Evolutionary conservation across 2,329 filamentous ascomycete species (phyloP), one percentile per base, ranked within the genome.

Genomic region (Cryoendolithus antarcticus): DNA sequence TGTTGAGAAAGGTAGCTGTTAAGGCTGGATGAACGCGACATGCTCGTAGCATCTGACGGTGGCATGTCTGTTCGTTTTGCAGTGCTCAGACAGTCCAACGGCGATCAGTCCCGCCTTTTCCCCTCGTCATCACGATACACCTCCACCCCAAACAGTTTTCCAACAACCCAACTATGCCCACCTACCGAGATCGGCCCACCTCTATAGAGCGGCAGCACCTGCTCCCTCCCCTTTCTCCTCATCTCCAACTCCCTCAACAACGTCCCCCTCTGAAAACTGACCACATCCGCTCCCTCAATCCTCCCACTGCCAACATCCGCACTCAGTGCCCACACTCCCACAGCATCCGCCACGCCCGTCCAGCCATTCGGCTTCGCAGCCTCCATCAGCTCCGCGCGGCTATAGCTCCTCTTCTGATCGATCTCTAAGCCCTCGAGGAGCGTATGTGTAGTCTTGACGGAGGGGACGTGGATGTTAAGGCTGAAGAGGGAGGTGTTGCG

Each of bases 131-230:
- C 47, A 37, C 40, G 39, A 44, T 58, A 59, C 7, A 59, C 56
- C 11, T 53, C 46, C 12, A 59, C 55, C 6, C 47, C 52, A 43
- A 57, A 59, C 11, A 58, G 32, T 44, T 40, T 55, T 12, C 48
- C 44, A 1, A 59, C 56, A 32, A 51, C 47, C 57, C 57, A 60
- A 21, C 46, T 50, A 49, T 60, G 57, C 9, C 53, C 57, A 27
- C 41, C 47, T 15, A 56, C 52, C 44, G 42, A 49, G 35, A 60
- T 52, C 39, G 58, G 57, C 15, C 58, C 58, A 19, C 58, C 58
- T 30, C 58, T 54, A 48, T 48, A 59, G 6, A 59, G 42, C 27
- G 58, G 58, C 49, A 61, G 35, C 7, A 61, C 56, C 44, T 61
- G 52, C 13, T 44, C 44, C 38, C 55, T 45, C 10, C 46, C 46